phyloP scores from a whole-genome alignment of 139 green algal genomes.

The Parachlorella kessleri region DNA sequence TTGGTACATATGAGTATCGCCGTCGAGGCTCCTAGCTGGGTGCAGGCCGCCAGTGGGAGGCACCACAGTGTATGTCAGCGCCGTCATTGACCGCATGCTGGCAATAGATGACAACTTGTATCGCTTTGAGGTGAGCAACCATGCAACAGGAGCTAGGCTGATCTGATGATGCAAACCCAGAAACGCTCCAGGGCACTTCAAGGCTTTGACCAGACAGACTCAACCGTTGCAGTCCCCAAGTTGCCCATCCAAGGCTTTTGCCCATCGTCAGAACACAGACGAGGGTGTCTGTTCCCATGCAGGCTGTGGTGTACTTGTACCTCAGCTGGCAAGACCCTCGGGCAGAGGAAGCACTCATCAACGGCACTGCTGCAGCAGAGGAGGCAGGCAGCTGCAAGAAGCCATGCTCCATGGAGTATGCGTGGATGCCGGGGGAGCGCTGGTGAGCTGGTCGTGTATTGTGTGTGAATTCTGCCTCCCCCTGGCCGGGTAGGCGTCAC shows the following conservation, averaged over 20 bases:
- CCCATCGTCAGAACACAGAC: background rate
- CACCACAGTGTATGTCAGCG: conserved; percentile 18
- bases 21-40: no score
- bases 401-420: background rate
- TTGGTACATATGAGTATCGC: no score
- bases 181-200: background rate
- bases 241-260: background rate
- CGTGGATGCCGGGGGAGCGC: background rate
- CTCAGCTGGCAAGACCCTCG: conserved; percentile 28
- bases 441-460: background rate
- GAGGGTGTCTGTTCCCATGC: background rate
- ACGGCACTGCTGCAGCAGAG: background rate
- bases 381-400: background rate
- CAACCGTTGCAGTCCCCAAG: no score
- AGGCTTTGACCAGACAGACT: background rate
- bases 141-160: background rate
- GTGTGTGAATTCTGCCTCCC: background rate
- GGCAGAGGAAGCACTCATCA: background rate
- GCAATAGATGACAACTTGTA: conserved; percentile 22
- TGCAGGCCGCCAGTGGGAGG: conserved; percentile 7
- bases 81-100: conserved; percentile 19
- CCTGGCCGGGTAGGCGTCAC: background rate
- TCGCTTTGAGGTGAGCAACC: conserved; percentile 13
- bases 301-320: conserved; percentile 29
- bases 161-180: background rate